These are phyloP conservation scores for Zygotorulaspora sp. DNA, from an alignment of 805 yeast species.

Conservation along the genomic window DNA sequence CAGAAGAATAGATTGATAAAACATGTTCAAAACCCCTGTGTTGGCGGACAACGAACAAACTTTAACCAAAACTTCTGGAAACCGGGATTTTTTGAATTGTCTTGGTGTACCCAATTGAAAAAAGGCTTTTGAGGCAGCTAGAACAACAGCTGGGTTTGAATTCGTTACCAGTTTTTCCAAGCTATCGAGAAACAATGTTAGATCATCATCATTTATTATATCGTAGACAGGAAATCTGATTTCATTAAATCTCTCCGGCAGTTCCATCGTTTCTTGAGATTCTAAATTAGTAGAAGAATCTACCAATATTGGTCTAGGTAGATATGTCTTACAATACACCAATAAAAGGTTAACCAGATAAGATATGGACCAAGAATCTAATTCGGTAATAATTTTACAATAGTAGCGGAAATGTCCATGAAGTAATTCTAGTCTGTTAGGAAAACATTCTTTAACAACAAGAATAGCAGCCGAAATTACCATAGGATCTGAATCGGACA, in stretches of 20 bases:
- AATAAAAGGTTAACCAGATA: constrained; percentile 57
- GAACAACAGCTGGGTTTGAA: constrained; percentile 53
- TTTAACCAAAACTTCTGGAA: constrained; percentile 50
- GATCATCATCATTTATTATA: constrained; percentile 50
- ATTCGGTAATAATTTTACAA: constrained; percentile 43
- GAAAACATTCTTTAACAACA: constrained; percentile 49
- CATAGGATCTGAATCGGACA: constrained; percentile 58
- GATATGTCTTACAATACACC: constrained; percentile 57
- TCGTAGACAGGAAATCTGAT: constrained; percentile 40
- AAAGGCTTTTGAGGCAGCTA: constrained; percentile 56
- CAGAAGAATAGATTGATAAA: constrained; percentile 46
- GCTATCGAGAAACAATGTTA: constrained; percentile 48
- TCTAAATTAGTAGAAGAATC: constrained; percentile 31
- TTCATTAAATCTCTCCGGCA: constrained; percentile 43
- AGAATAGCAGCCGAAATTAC: constrained; percentile 71
- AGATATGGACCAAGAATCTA: constrained; percentile 74
- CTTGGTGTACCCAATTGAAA: constrained; percentile 55
- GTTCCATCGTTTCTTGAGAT: constrained; percentile 23
- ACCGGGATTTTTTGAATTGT: constrained; percentile 43
- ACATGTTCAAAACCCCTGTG: constrained; percentile 34
- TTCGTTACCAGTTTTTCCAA: constrained; percentile 46
- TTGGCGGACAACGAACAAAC: constrained; percentile 35
- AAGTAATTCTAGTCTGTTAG: constrained; percentile 55
- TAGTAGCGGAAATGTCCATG: constrained; percentile 67
- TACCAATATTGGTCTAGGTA: constrained; percentile 49